A percentile compares a stretch with the other conserved stretches of the same genome.
Conservation (phyloP, 2,329 filamentous ascomycete species). For the Huntiella moniliformis region DNA sequence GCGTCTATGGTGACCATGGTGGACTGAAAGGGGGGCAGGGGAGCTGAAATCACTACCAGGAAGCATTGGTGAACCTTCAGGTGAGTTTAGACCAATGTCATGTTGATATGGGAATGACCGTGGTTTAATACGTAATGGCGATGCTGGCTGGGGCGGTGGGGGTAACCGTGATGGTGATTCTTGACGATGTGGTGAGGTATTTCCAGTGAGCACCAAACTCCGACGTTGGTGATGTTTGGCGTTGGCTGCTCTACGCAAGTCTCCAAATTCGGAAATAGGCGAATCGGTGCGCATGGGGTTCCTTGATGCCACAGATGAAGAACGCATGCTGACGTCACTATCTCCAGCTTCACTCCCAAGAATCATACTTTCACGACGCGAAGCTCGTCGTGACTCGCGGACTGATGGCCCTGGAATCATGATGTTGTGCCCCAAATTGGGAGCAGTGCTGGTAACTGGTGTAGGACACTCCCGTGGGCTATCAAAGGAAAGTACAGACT, state of each 20-base stretch:
- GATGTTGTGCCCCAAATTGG: constrained; percentile 38
- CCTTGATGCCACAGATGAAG: constrained; percentile 53
- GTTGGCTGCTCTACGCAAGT: constrained; percentile 56
- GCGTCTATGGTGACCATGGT: constrained; percentile 50
- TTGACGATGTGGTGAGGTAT: constrained; percentile 65
- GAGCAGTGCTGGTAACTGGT: constrained; percentile 80
- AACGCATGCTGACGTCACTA: constrained; percentile 76
- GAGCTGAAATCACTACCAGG: constrained; percentile 67
- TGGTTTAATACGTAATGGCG: constrained; percentile 75
- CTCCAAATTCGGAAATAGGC: constrained; percentile 69
- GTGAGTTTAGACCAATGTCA: constrained; percentile 52
- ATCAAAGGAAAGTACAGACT: constrained; percentile 59
- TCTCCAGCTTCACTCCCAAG: constrained; percentile 70
- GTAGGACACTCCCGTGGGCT: constrained; percentile 85
- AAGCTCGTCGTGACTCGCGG: constrained; percentile 43
- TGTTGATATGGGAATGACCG: constrained; percentile 39
- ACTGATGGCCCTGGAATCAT: constrained; percentile 3
- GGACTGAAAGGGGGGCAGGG: constrained; percentile 39
- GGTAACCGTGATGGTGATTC: constrained; percentile 62
- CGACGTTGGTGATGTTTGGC: constrained; percentile 69
- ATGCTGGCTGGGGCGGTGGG: constrained; percentile 44
- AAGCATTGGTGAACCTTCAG: constrained; percentile 76
- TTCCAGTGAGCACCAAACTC: constrained; percentile 64
- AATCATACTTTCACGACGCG: constrained; percentile 37
- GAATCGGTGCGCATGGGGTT: constrained; percentile 62